Base-by-base conservation (phyloP, 2,329 filamentous ascomycete genomes). In the Decorospora gaudefroyi region DNA sequence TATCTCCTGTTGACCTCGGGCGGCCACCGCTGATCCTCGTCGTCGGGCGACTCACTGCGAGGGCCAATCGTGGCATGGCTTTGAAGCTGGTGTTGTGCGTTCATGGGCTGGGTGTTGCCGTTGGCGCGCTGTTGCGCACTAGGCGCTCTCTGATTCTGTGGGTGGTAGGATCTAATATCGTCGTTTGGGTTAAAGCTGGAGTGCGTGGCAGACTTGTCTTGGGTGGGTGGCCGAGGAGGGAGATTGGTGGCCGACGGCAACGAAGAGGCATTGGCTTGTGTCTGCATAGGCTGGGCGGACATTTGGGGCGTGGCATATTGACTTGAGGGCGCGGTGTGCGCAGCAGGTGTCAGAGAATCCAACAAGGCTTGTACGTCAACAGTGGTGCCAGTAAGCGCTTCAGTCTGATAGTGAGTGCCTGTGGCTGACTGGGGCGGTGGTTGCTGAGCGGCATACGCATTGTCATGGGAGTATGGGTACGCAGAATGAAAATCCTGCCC, bases 1-100 rank as follows among this genome's bases (percentile, higher is more conserved):
- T 88, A 92, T 34, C 78, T 77, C 58, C 80, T 80, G 62, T 88
- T 83, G 41, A 81, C 77, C 44, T 85, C 78, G 15, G 74, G 74
- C 13, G 74, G 73, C 74, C 77, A 80, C n/a, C 75, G 72, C 35
- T 67, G 66, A 40, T 78, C 75, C 33, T 78, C 77, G 46, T 75
- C 72, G 28, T 72, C 71, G 9, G 60, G 61, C 40, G 55, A 61
- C 32, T 53, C 57, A 32, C 61, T 65, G 32, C 63, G 55, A 44
- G 64, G 61, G 8, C 54, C 59, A 27, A 60, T 53, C 26, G 59
- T 59, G 26, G 46, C 58, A 18, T 66, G 63, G 50, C 59, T 67
- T 48, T 62, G 61, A 47, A 12, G 51, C 18, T 56, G 53, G 18
- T 32, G 51, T 18, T 51, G 53, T 27, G 56, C 40, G 36, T 56